Conservation (phyloP, 805 yeast genomes). For the Cyberlindnera nakhonratchasimensis region DNA sequence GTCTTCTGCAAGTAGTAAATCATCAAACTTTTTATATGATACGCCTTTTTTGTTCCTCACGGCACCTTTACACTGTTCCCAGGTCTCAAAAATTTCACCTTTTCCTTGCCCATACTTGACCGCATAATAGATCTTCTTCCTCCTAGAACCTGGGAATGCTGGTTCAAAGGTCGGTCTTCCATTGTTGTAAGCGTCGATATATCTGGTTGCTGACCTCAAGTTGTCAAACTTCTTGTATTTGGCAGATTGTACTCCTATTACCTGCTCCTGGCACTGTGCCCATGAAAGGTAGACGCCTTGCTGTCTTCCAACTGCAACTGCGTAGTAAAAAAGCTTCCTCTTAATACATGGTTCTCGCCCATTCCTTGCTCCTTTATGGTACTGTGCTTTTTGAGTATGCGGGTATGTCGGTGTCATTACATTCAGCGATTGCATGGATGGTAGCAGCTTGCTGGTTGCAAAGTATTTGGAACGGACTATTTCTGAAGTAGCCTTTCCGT, state of each 20-base stretch:
- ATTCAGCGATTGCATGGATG: no score
- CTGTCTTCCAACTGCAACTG: slow-evolving; percentile 50
- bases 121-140: slow-evolving; percentile 26
- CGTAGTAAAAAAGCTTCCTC: slow-evolving; percentile 36
- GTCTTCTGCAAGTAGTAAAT: slow-evolving; percentile 8
- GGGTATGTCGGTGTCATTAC: no score
- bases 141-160: not conserved
- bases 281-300: slow-evolving; percentile 60
- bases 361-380: no score
- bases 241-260: slow-evolving; percentile 38
- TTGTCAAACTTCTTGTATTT: slow-evolving; percentile 42
- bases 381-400: no score
- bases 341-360: not conserved
- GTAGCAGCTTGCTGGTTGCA: not conserved
- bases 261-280: slow-evolving; percentile 52
- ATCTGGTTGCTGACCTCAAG: slow-evolving; percentile 45
- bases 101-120: slow-evolving; percentile 29
- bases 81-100: slow-evolving; percentile 28
- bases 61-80: slow-evolving; percentile 32
- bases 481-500: not conserved
- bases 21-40: slow-evolving; percentile 40
- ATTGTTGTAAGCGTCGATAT: slow-evolving; percentile 22
- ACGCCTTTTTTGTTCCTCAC: slow-evolving; percentile 35
- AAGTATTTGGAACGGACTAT: not conserved
- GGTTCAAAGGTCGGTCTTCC: not conserved